These are phyloP conservation scores for Pythium pyrilobum DNA, from an alignment of 352 stramenopile species.

Conservation along the genomic window DNA sequence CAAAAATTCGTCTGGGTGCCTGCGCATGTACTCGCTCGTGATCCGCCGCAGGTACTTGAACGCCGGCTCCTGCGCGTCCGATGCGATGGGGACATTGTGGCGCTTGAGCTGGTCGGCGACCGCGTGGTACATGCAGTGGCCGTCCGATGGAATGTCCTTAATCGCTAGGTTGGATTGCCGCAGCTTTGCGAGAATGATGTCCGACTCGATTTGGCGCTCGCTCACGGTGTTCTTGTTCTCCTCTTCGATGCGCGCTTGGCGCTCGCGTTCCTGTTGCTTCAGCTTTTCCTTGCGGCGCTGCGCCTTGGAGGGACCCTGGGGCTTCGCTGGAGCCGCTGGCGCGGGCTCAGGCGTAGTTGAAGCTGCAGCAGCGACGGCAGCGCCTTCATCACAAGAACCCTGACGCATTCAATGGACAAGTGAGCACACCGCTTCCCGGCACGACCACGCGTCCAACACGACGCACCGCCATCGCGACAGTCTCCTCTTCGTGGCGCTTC, in stretches of 20 bases:
- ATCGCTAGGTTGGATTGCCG: conserved; percentile 58
- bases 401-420: too few relatives aligned
- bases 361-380: neutral
- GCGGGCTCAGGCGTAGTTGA: neutral
- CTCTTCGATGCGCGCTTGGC: conserved; percentile 68
- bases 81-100: conserved; percentile 25
- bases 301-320: conserved; percentile 51
- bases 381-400: conserved; percentile 8
- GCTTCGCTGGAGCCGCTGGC: conserved; percentile 11
- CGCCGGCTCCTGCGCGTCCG: conserved; percentile 22
- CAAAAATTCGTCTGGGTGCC: conserved; percentile 88
- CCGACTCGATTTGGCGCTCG: conserved; percentile 73
- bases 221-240: conserved; percentile 76
- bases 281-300: conserved; percentile 74
- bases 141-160: conserved; percentile 94
- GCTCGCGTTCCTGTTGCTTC: conserved; percentile 68
- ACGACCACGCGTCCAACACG: neutral
- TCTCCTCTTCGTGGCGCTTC: conserved; percentile 47
- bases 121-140: conserved; percentile 97
- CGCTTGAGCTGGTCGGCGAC: conserved; percentile 89
- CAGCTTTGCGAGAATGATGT: conserved; percentile 66
- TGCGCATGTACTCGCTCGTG: conserved; percentile 75
- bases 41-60: conserved; percentile 69
- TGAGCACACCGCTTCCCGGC: neutral
- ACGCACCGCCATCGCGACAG: conserved; percentile 29